Percentiles rank a stretch among this genome's conserved stretches.
Evolutionary conservation across 257 asterid genomes (phyloP).

Genomic region (Petunia axillaris): DNA sequence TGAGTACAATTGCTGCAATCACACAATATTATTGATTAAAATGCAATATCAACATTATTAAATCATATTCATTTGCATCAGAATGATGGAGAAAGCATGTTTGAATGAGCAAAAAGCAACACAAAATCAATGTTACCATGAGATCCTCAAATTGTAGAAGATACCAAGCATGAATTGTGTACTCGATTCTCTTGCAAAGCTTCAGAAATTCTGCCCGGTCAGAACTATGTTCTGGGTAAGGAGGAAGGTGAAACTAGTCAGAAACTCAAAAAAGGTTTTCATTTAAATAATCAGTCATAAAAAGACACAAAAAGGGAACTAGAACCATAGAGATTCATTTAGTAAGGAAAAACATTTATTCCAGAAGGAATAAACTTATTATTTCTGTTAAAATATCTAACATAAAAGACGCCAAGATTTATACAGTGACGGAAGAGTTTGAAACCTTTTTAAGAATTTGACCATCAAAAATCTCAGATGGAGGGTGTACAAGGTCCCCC

Average conservation of each 20-base stretch:
- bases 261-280: conserved; percentile 3
- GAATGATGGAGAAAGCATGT: conserved; percentile 15
- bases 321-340: neutral
- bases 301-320: neutral
- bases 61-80: neutral
- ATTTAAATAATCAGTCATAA: conserved; percentile 7
- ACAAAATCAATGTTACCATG: conserved; percentile 56
- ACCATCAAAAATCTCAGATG: conserved; percentile 4
- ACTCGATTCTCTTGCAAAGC: conserved; percentile 97
- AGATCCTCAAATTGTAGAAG: conserved; percentile 96
- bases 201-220: conserved; percentile 92
- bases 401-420: neutral
- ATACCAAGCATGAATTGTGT: conserved; percentile 97
- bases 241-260: conserved; percentile 22
- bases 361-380: neutral
- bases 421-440: neutral
- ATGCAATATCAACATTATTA: conserved; percentile 11
- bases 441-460: neutral
- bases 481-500: neutral
- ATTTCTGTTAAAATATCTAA: neutral
- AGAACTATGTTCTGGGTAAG: conserved; percentile 69
- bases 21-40: conserved; percentile 19
- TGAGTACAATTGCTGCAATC: conserved; percentile 90
- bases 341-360: neutral
- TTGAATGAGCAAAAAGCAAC: conserved; percentile 18